Base-by-base conservation (phyloP, 352 stramenopile species). In the Peronospora farinosa region DNA sequence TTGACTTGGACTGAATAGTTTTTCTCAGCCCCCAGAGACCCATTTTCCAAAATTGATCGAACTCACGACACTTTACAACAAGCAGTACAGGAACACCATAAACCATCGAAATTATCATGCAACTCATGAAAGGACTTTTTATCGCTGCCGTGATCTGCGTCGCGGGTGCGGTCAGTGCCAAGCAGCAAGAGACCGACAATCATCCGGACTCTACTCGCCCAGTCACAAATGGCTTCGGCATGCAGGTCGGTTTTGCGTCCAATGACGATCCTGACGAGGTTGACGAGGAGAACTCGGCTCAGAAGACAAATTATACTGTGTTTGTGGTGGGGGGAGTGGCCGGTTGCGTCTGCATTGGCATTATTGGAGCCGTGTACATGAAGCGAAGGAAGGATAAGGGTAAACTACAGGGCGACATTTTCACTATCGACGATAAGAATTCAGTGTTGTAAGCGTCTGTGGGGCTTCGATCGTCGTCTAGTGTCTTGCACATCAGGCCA, bases 361-460 rank as follows among this genome's bases (percentile, higher is more conserved):
- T 74, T 5, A 33, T 84, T 12, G 77, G 61, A 2, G 55, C 66
- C 17, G 54, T 78, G 7, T 86, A 86, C 64, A 57, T 78, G 38
- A 83, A 82, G 54, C 74, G 74, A 54, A 62, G 77, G 40, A 69
- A 57, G 38, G 42, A 54, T 28, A 76, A 85, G 53, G 65, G 71
- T 21, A 56, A 86, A 47, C 54, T 69, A 13, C 41, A 38, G n/a
- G 61, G 69, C 27, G 77, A 80, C 47, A 88, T 88, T 55, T 88
- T 88, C 61, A 88, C 77, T 28, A 73, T 88, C 51, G 61, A 69
- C 33, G 77, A 88, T 62, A 83, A 86, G 65, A 81, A 81, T 60
- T 88, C 77, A 37, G 77, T 76, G 23, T 65, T 88, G 63, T 88
- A 75, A 77, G 38, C 49, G 37, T 47, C 17, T 42, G 7, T 37